Evolutionary conservation across 208 protist genomes (phyloP).

Genomic region (Leishmania tarentolae): DNA sequence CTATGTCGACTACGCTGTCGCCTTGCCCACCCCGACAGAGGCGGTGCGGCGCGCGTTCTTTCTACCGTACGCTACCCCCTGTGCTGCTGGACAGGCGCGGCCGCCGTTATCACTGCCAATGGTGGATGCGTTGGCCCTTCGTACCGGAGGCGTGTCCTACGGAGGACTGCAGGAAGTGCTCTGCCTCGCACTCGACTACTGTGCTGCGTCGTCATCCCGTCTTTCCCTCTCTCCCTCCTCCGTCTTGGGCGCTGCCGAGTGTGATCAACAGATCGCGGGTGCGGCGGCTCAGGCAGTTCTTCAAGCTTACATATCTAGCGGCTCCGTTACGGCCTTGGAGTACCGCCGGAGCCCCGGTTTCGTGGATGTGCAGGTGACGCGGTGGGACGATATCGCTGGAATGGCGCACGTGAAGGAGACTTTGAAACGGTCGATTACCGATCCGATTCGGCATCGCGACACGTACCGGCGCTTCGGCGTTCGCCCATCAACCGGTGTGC

Average conservation of each 20-base stretch:
- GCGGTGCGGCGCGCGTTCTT: conserved; percentile 57
- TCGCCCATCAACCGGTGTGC: conserved; percentile 86
- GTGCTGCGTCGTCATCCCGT: neutral
- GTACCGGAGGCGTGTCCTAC: conserved; percentile 74
- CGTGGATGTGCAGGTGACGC: conserved; percentile 72
- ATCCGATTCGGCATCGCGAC: conserved; percentile 36
- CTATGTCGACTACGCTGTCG: conserved; percentile 48
- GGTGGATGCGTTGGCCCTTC: conserved; percentile 47
- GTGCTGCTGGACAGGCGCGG: neutral
- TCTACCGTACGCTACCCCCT: neutral
- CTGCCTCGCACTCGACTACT: conserved; percentile 14
- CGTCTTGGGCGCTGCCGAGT: neutral
- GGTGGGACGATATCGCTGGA: conserved; percentile 81
- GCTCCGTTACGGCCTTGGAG: conserved; percentile 46
- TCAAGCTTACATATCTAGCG: conserved; percentile 47
- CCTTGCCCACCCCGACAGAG: conserved; percentile 63
- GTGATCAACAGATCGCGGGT: conserved; percentile 10
- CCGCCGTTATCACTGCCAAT: conserved; percentile 12
- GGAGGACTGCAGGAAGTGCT: conserved; percentile 56
- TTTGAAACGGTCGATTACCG: conserved; percentile 52
- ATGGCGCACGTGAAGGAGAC: conserved; percentile 57
- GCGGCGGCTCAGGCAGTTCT: conserved; percentile 37
- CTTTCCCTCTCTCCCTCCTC: neutral
- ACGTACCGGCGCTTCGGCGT: conserved; percentile 43
- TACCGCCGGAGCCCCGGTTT: conserved; percentile 65